Base-by-base conservation (phyloP, 73 alveolate species). In the Chromera velia region DNA sequence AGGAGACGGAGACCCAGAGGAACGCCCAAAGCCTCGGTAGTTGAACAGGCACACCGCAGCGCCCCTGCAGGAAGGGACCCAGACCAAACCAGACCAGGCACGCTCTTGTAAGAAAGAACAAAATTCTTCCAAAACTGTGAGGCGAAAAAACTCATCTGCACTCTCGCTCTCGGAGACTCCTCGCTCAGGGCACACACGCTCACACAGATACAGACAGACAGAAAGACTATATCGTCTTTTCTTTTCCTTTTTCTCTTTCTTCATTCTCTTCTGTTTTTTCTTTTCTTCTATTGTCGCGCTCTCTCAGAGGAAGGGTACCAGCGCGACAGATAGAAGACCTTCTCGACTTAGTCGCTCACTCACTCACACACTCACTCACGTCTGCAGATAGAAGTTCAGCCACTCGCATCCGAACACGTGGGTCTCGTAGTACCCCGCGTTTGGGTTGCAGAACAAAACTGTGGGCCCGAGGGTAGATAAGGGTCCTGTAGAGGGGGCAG, bases 21-120 rank as follows among this genome's bases (percentile, higher is more conserved):
- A 30, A 22, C 85, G 48, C 17, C 85, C 85, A 1, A 63, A 76
- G 67, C 85, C 85, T 10, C 79, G 85, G 85, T 76, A 76, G 62
- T 76, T 76, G 33, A 64, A 76, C 27, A 33, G 31, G 1, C 65
- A 9, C 0, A 65, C 73, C 32, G 32, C 4, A 4, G 13, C 4
- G 73, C 34, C 34, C 27, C 34, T 65, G 13, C 55, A 40, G 22
- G 13, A 13, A 40, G 55, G 13, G 55, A 40, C n/a, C n/a, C n/a
- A n/a, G n/a, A n/a, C n/a, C n/a, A n/a, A n/a, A n/a, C n/a, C n/a
- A n/a, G n/a, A n/a, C n/a, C n/a, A n/a, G n/a, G n/a, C n/a, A n/a
- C n/a, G n/a, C n/a, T n/a, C n/a, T n/a, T n/a, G n/a, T n/a, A n/a
- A n/a, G n/a, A n/a, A n/a, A n/a, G n/a, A n/a, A n/a, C n/a, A n/a